A percentile compares a stretch with the other conserved stretches of the same genome.
Conservation (phyloP, 2,329 filamentous ascomycete genomes). For the Geosmithia putterillii region DNA sequence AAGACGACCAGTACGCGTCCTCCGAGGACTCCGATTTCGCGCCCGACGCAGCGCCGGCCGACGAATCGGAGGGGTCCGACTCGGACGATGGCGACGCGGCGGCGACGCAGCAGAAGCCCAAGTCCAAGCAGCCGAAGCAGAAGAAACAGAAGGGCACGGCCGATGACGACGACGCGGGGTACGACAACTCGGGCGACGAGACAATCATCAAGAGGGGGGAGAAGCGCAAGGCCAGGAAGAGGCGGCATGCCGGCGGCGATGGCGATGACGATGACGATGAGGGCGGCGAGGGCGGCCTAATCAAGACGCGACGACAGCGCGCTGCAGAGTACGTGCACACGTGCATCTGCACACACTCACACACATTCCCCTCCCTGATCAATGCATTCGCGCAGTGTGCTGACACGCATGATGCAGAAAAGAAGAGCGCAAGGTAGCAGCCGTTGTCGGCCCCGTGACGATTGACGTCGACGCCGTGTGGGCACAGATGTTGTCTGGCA, state of each 20-base stretch:
- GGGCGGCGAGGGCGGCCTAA: conserved; percentile 46
- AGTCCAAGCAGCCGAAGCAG: conserved; percentile 3
- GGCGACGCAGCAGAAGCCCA: conserved; percentile 5
- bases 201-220: conserved; percentile 51
- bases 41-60: conserved; percentile 37
- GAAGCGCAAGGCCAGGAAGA: conserved; percentile 35
- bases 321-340: conserved; percentile 49
- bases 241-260: conserved; percentile 9
- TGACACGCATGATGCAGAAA: conserved; percentile 28
- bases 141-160: conserved; percentile 4
- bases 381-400: background rate
- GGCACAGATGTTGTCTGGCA: conserved; percentile 47
- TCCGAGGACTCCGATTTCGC: conserved; percentile 66
- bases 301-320: conserved; percentile 63
- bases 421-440: conserved; percentile 40
- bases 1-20: conserved; percentile 51
- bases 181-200: conserved; percentile 63
- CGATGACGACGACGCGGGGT: conserved; percentile 30
- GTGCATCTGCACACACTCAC: too few species aligned
- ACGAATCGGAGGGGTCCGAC: conserved; percentile 35
- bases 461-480: conserved; percentile 62
- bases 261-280: conserved; percentile 35
- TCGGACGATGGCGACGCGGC: conserved; percentile 24
- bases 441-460: conserved; percentile 47
- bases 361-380: background rate